These are phyloP conservation scores for Globisporangium alternatum DNA, from an alignment of 352 stramenopile genomes.

Conservation along the genomic window DNA sequence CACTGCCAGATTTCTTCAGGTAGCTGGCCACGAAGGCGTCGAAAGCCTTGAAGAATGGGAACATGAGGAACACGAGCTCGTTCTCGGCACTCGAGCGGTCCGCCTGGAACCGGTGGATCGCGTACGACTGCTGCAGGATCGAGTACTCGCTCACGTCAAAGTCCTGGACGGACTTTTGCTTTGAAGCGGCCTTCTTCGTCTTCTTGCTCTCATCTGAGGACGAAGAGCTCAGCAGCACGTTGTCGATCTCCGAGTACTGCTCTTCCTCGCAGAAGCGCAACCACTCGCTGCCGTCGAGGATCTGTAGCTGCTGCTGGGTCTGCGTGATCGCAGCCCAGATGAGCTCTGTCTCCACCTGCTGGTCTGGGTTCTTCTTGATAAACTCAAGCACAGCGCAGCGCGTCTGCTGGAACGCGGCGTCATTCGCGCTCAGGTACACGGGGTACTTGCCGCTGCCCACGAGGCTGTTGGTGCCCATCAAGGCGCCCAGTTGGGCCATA, in stretches of 20 bases:
- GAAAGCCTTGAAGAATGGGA: constrained; percentile 64
- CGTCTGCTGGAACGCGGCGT: constrained; percentile 37
- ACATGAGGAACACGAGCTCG: constrained; percentile 69
- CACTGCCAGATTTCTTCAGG: constrained; percentile 10
- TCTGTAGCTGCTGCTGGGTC: constrained; percentile 41
- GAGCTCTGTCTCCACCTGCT: constrained; percentile 26
- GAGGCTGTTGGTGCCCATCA: constrained; percentile 13
- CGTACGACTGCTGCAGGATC: constrained; percentile 83
- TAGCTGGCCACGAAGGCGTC: constrained; percentile 43
- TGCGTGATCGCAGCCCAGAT: constrained; percentile 39
- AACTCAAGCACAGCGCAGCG: constrained; percentile 21
- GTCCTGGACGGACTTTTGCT: constrained; percentile 22
- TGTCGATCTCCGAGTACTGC: constrained; percentile 55
- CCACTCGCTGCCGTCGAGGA: constrained; percentile 64
- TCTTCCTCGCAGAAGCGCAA: constrained; percentile 71
- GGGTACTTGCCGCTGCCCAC: constrained; percentile 21
- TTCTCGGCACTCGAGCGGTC: constrained; percentile 73
- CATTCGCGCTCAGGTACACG: constrained; percentile 51
- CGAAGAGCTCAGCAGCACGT: constrained; percentile 22
- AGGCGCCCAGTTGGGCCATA: constrained; percentile 21
- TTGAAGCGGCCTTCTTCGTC: constrained; percentile 22
- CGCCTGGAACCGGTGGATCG: constrained; percentile 68
- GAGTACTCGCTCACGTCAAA: constrained; percentile 45
- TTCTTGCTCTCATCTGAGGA: constrained; percentile 7
- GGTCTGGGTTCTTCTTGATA: constrained; percentile 3